Evolutionary conservation across 441 rosid genomes (phyloP), one percentile per base, ranked within the genome.

Genomic region (Biscutella laevigata): DNA sequence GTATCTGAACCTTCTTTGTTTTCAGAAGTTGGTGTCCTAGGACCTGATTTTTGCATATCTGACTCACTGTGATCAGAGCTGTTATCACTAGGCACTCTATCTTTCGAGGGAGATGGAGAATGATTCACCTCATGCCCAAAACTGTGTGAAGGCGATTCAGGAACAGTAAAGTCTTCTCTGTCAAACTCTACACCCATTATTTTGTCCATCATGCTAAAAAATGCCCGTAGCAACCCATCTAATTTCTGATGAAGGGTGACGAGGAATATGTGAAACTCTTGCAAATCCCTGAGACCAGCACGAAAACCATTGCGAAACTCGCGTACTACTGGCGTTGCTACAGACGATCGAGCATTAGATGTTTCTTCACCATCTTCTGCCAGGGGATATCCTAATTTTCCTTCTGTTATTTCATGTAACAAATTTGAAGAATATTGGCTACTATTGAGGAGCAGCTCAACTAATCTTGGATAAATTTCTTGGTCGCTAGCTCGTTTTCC

Each of bases 401-500:
- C 86, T 22, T 83, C 88, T 15, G 96, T 84, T 69, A 94, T 76
- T 33, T 94, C 99, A 69, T 77, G 65, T 57, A 94, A 71, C 70
- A 89, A 55, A 71, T 81, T 71, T 4, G 88, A 81, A 30, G 97
- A 66, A 30, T 76, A 94, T 42, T 75, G 78, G 35, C 77, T 57
- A 56, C 88, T 74, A 63, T 94, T 94, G 59, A 89, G 74, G 62
- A 94, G 94, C 38, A 94, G 74, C 79, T 94, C 97, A n/a, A 94
- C 94, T 78, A 94, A 58, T 72, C 79, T 86, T 17, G 99, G 99
- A 79, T 94, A 94, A 62, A 74, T 80, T 53, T 72, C 80, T 29
- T 86, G 96, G 72, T 94, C 99, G 62, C 92, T 85, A 51, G 96
- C 54, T 29, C 96, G 96, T 77, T 85, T 94, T 58, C 84, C 99